These are phyloP conservation scores for Persicaria tinctoria DNA, from an alignment of 148 eudicot genomes.

Conservation along the genomic window DNA sequence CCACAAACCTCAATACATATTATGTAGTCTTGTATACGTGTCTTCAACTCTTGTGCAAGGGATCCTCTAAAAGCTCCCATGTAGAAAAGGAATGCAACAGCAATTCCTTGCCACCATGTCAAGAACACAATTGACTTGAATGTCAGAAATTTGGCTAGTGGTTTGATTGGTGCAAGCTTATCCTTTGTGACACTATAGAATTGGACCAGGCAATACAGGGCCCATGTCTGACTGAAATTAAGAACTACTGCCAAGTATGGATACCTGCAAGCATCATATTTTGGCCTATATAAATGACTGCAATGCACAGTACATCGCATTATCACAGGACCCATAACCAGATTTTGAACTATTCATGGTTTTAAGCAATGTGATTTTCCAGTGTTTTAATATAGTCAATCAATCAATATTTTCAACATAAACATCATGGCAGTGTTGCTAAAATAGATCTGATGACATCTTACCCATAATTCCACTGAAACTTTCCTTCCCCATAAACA, in stretches of 20 bases:
- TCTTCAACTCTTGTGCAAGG: constrained; percentile 76
- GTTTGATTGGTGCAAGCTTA: constrained; percentile 87
- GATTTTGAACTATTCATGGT: background rate
- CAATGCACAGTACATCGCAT: background rate
- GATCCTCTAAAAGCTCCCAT: constrained; percentile 88
- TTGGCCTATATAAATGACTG: constrained; percentile 3
- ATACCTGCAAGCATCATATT: constrained; percentile 57
- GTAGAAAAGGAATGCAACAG: constrained; percentile 88
- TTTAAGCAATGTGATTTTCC: background rate
- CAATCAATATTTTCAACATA: background rate
- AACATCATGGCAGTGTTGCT: background rate
- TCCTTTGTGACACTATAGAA: constrained; percentile 84
- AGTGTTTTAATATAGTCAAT: background rate
- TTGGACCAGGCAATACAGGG: constrained; percentile 96
- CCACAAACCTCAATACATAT: constrained; percentile 85
- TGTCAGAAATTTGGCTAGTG: constrained; percentile 91
- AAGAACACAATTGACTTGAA: constrained; percentile 93
- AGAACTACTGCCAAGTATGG: constrained; percentile 95
- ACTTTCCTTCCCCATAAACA: constrained; percentile 93
- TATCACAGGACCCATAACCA: background rate
- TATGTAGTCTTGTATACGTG: constrained; percentile 87
- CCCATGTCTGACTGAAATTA: constrained; percentile 98
- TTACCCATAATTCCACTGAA: constrained; percentile 97
- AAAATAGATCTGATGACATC: constrained; percentile 15
- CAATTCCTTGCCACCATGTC: constrained; percentile 99